phyloP scores from a whole-genome alignment of 257 asterid genomes.

The Ligustrum vulgare region DNA sequence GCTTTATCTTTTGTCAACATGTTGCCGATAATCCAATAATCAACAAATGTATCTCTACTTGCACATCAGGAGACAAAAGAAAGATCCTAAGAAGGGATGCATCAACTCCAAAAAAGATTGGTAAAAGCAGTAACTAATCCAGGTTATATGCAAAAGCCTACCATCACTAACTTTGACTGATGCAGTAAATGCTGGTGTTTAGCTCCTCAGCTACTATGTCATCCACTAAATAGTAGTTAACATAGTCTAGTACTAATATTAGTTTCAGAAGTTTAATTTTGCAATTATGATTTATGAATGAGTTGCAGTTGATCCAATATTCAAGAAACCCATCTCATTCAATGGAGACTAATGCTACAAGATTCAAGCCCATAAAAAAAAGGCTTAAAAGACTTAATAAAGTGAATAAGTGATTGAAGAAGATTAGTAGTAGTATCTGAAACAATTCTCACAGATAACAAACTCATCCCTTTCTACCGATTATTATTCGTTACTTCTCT shows the following conservation, averaged over 20 bases:
- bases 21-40: slow-evolving; percentile 76
- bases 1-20: slow-evolving; percentile 77
- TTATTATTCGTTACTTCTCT: neutral
- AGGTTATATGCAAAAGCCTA: slow-evolving; percentile 4
- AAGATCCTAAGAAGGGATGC: slow-evolving; percentile 18
- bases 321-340: neutral
- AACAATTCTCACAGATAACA: neutral
- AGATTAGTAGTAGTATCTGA: neutral
- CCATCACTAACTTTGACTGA: slow-evolving; percentile 6
- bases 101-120: slow-evolving; percentile 20
- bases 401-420: neutral
- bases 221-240: neutral
- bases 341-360: neutral
- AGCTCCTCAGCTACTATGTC: neutral
- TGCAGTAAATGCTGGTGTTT: neutral
- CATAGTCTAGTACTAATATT: slow-evolving; percentile 1
- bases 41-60: slow-evolving; percentile 81
- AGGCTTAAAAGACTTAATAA: neutral
- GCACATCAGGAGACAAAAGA: slow-evolving; percentile 27
- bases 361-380: neutral
- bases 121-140: slow-evolving; percentile 16
- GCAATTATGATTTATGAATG: neutral
- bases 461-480: neutral
- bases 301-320: neutral
- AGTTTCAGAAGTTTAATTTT: neutral